Base-by-base conservation (phyloP, 495 filamentous ascomycete species). In the Chaetomium tenue region DNA sequence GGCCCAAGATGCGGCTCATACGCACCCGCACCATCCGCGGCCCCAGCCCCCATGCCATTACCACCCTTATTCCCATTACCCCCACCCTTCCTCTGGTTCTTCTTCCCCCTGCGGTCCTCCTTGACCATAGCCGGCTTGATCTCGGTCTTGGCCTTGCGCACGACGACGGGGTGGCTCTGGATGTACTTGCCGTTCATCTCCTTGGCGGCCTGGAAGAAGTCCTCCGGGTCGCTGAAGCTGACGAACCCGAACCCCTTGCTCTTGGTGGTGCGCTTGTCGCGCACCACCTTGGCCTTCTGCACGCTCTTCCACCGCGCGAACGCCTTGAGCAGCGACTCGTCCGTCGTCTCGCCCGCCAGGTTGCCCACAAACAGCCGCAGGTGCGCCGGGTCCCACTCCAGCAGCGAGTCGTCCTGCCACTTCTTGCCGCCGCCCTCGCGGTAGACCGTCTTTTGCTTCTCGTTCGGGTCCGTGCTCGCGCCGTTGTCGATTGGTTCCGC, bases 151-250 rank as follows among this genome's bases (percentile, higher is more conserved):
- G 90, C 91, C 70, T 92, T 88, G 75, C 89, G 87, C 64, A 98
- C 80, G 50, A 90, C 79, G 11, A 98, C 87, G 1, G 94, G 94
- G 76, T 98, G 94, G 70, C 91, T 96, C 46, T 95, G 94, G 74
- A 98, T 98, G 74, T 98, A 98, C 80, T 98, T 98, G 53, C 93
- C 92, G 74, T 97, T 88, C 95, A 98, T 98, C 77, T 98, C 95
- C 78, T 92, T 89, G 66, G 90, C 93, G 0, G 94, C 93, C 60
- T 87, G 83, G 81, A 98, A 98, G 76, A 93, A 97, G 71, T 97
- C 92, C 70, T 98, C 94, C 5, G 92, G 89, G 72, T 97, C 89
- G 66, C 87, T 89, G 78, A 98, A 98, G 74, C 91, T 93, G 61
- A 98, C 91, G 69, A 98, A 98, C 2, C 94, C 95, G 75, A 90